Conservation (phyloP, 1,139 yeast species). For the Kluyveromyces sp. region DNA sequence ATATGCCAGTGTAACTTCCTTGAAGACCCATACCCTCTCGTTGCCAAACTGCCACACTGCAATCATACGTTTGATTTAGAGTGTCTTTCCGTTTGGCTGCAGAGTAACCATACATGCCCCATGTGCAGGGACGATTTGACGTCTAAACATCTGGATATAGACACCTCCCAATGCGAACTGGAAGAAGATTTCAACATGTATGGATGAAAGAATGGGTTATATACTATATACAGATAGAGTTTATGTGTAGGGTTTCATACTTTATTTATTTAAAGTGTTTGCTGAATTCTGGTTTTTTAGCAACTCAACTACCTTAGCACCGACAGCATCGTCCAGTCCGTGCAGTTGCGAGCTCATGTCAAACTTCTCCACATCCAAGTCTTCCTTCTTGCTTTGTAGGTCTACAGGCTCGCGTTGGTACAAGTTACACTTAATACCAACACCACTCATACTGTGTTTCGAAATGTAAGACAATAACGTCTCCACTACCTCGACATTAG, state of each 20-base stretch:
- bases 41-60: slow-evolving; percentile 71
- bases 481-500: slow-evolving; percentile 79
- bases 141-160: slow-evolving; percentile 42
- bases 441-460: slow-evolving; percentile 73
- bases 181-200: slow-evolving; percentile 72
- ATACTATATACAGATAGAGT: slow-evolving; percentile 1
- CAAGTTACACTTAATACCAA: slow-evolving; percentile 71
- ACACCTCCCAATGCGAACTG: slow-evolving; percentile 60
- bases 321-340: slow-evolving; percentile 46
- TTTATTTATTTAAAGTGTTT: slow-evolving; percentile 11
- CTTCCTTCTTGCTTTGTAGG: slow-evolving; percentile 36
- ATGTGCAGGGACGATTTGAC: slow-evolving; percentile 70
- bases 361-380: slow-evolving; percentile 4
- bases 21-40: slow-evolving; percentile 71
- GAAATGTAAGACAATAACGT: slow-evolving; percentile 72
- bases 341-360: slow-evolving; percentile 8
- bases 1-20: slow-evolving; percentile 71
- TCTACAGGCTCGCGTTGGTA: slow-evolving; percentile 45
- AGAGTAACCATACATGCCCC: slow-evolving; percentile 76
- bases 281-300: slow-evolving; percentile 57
- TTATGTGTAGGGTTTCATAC: background rate
- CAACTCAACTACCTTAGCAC: slow-evolving; percentile 64
- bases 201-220: slow-evolving; percentile 35
- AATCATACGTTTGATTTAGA: slow-evolving; percentile 80
- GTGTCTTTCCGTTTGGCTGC: slow-evolving; percentile 86